phyloP scores from a whole-genome alignment of 2,329 filamentous ascomycete species.

The Triangularia verruculosa region DNA sequence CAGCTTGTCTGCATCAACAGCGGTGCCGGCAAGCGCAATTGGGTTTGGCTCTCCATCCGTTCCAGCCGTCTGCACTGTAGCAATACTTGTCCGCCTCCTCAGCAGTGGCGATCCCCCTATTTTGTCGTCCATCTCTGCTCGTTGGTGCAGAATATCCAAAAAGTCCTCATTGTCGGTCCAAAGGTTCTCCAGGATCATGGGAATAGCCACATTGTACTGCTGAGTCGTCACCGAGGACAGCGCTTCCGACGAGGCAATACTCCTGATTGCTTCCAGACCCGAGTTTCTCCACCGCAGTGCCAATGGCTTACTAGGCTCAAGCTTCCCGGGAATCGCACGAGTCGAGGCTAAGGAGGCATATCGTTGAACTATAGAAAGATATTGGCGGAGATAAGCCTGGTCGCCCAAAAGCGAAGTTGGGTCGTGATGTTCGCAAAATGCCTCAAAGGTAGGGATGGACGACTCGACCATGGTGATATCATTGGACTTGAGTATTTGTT shows the following conservation, averaged over 20 bases:
- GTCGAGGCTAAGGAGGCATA: conserved; percentile 80
- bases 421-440: conserved; percentile 87
- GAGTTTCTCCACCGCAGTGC: conserved; percentile 74
- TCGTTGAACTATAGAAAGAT: conserved; percentile 73
- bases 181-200: conserved; percentile 82
- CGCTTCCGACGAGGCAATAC: conserved; percentile 75
- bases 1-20: conserved; percentile 81
- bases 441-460: conserved; percentile 79
- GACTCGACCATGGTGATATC: conserved; percentile 93
- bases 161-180: conserved; percentile 72
- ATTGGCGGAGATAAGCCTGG: conserved; percentile 76
- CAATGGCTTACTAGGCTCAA: conserved; percentile 64
- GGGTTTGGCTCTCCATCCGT: conserved; percentile 65
- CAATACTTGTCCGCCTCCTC: conserved; percentile 72
- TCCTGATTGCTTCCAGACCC: conserved; percentile 75
- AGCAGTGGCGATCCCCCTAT: conserved; percentile 61
- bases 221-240: conserved; percentile 71
- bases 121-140: conserved; percentile 66
- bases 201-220: conserved; percentile 75
- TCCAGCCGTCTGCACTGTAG: conserved; percentile 71
- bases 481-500: conserved; percentile 76
- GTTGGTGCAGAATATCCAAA: conserved; percentile 64
- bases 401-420: conserved; percentile 81
- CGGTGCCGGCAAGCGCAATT: conserved; percentile 73
- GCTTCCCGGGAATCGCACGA: conserved; percentile 49